Base-by-base conservation (phyloP, 129 eudicot genomes). In the Ambrosia trifida region DNA sequence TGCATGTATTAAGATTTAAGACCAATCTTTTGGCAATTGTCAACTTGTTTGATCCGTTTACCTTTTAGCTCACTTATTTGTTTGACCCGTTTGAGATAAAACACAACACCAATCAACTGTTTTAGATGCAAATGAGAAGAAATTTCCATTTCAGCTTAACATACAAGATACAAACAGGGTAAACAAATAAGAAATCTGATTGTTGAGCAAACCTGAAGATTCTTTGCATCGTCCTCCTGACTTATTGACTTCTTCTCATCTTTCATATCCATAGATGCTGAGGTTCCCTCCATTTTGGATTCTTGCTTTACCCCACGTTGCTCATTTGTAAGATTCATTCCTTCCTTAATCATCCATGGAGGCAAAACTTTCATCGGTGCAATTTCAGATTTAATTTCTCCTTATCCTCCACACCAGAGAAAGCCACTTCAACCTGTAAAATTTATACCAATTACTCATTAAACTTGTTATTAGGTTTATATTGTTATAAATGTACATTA, bases 311-410 rank as follows among this genome's bases (percentile, higher is more conserved):
- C 96, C 17, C 96, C 96, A 11, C 91, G 90, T 63, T 90, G 93
- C 82, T 93, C 97, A 33, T 85, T 80, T 38, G 95, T 87, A n/a
- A 89, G 87, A 67, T 87, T 84, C 97, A 87, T 89, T 46, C 95
- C 92, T 77, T 94, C 81, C 74, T 81, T 94, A 44, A 89, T 87
- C 98, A 94, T 85, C 98, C 97, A 94, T 18, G 97, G 98, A 65
- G 97, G 96, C 82, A 85, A 83, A 45, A 94, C 86, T 81, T 89
- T 94, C 80, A 63, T 74, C 6, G 93, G 89, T 47, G 77, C 44
- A 72, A 10, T 80, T 49, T 80, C 90, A 9, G 85, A 35, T 77
- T 81, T 88, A 9, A 81, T 56, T 52, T 76, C 83, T 3, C 80
- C 88, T 58, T 79, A 13, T 76, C 88, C 47, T 83, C 93, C 32